Evolutionary conservation across 441 rosid genomes (phyloP), one percentile per base, ranked within the genome.

Genomic region (Mallotus japonicus): DNA sequence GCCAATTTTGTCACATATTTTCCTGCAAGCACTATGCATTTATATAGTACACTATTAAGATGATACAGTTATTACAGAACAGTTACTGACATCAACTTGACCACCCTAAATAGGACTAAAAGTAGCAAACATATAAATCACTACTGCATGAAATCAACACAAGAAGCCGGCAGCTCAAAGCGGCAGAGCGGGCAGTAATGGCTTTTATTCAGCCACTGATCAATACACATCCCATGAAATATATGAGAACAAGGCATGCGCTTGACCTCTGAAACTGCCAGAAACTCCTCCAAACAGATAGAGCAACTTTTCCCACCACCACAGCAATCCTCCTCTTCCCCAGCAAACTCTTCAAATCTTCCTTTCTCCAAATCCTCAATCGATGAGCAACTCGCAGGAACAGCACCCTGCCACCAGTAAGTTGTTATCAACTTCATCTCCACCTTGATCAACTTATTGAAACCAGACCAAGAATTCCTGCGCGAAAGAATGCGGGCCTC

Each of bases 331-430:
- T 15, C 40, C 5, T n/a, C 73, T 51, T 51, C 40, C n/a, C 15
- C 57, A 6, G 22, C 24, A 60, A 70, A 28, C 47, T 70, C 73
- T 17, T 37, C 53, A 14, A 42, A 14, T 5, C 54, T 46, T 22
- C 53, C 65, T 6, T 16, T 32, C 14, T 59, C 44, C 75, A 71
- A 51, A 24, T 71, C 22, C 1, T 42, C 17, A n/a, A 60, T 61
- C 11, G 49, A 47, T 3, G 40, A 55, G 55, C 28, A 28, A 11
- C 59, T 49, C 0, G 59, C 74, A 12, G 67, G 67, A 37, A 51
- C 68, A 19, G 11, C 14, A 16, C 75, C 61, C 55, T 72, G 61
- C 75, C 75, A 72, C 75, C 75, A 51, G 10, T 72, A 72, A 6
- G 3, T 53, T 2, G 75, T 72, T 24, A 19, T 28, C 60, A 72